Percentiles rank a stretch among this genome's conserved stretches.
These are phyloP conservation scores for Exophiala sp. DNA, from an alignment of 2,329 filamentous ascomycete genomes.

Conservation along the genomic window DNA sequence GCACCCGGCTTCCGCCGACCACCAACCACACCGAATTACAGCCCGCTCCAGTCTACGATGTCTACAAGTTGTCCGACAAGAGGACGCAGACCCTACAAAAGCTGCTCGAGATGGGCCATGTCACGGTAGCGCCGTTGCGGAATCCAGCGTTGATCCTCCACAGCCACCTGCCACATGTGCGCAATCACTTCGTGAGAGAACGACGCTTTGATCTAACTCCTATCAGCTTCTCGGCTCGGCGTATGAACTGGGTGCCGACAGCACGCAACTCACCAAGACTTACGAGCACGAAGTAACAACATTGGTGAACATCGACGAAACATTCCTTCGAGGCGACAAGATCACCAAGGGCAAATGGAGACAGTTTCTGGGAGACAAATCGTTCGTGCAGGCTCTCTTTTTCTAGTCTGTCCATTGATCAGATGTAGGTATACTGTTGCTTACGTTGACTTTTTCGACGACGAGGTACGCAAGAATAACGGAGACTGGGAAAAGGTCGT, in stretches of 20 bases:
- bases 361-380: not conserved
- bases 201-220: not conserved
- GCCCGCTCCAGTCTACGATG: constrained; percentile 1
- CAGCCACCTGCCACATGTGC: constrained; percentile 16
- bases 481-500: constrained; percentile 25
- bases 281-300: not conserved
- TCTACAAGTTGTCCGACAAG: constrained; percentile 1
- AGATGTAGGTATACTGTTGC: constrained; percentile 15
- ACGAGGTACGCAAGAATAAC: constrained; percentile 13
- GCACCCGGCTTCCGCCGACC: not conserved
- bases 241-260: constrained; percentile 2
- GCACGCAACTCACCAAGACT: not conserved
- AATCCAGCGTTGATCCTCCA: constrained; percentile 9
- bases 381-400: not conserved
- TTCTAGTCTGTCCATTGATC: not conserved
- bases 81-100: constrained; percentile 2
- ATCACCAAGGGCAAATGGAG: constrained; percentile 6
- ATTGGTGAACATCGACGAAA: constrained; percentile 3
- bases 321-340: constrained; percentile 2
- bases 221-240: constrained; percentile 7
- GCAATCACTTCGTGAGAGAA: not conserved
- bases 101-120: constrained; percentile 3
- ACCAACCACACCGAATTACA: not conserved
- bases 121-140: constrained; percentile 2
- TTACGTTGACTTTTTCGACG: constrained; percentile 23